Evolutionary conservation across 768 basidiomycete species (phyloP), one percentile per base, ranked within the genome.

Genomic region (Pleurotus tuoliensis): DNA sequence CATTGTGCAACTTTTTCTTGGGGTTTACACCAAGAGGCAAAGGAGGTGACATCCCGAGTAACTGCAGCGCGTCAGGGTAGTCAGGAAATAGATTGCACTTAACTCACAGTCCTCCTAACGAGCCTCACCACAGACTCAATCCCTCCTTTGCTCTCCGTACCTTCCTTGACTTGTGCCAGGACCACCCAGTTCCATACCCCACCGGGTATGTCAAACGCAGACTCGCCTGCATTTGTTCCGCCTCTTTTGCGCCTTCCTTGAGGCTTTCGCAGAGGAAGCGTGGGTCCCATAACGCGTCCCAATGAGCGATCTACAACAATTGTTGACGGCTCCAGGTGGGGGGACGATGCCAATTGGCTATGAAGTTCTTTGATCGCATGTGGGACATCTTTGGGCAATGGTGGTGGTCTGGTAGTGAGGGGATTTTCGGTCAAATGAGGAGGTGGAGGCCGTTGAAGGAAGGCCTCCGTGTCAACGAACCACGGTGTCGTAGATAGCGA

Each of bases 131-230:
- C 82, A 6, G 84, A 83, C 64, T 92, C 88, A 55, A 93, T 84
- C 1, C 85, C 82, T 5, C 90, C 92, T 63, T 86, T 79, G 55
- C 80, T 83, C 73, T 93, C 90, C 5, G 88, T 88, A 7, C 91
- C 91, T 62, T 91, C 88, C 66, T 91, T 94, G 49, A 94, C 89
- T 76, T 92, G 88, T 3, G 86, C 90, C 56, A 85, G 73, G 11
- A 92, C 72, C 13, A 86, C 71, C 90, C 91, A 92, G 57, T 73
- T 80, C 91, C 90, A 92, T n/a, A 91, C 68, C 2, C 83, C 81
- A 13, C 76, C 75, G 0, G 76, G 74, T 2, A 77, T 73, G 18
- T 83, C 79, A 56, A 72, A 71, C 7, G 72, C 65, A 11, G 87
- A 86, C 62, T 88, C 84, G 20, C 87, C 88, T 2, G 76, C 74